Conservation (phyloP, 179 eudicot species). For the Silene noctiflora region DNA sequence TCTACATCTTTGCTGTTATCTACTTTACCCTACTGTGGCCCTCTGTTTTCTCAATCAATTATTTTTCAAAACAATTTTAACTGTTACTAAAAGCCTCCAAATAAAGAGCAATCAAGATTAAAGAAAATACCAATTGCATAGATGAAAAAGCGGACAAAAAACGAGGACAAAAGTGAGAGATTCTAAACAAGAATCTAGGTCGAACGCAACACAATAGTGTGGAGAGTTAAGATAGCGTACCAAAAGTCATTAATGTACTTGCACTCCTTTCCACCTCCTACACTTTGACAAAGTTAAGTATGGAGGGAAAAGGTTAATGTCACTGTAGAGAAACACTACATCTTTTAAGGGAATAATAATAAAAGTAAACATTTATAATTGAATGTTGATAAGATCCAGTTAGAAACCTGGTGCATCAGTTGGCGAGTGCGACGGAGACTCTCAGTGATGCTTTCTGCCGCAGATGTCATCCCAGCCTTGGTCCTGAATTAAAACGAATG, state of each 20-base stretch:
- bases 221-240: conserved; percentile 33
- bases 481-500: conserved; percentile 41
- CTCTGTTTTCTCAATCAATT: not conserved
- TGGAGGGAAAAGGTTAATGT: conserved; percentile 10
- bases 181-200: not conserved
- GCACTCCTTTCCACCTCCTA: conserved; percentile 93
- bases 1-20: not conserved
- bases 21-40: not conserved
- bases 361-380: not conserved
- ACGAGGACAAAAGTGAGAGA: not conserved
- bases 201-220: not conserved
- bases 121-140: not conserved
- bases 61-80: not conserved
- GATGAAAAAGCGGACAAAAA: not conserved
- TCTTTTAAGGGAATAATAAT: not conserved
- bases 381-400: not conserved
- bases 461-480: conserved; percentile 89
- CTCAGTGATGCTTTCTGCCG: conserved; percentile 95
- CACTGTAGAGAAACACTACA: not conserved
- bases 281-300: conserved; percentile 17
- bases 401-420: conserved; percentile 85
- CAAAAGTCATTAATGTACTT: conserved; percentile 65
- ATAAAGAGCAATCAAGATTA: not conserved
- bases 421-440: conserved; percentile 88
- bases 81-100: not conserved